Conservation (phyloP, 495 filamentous ascomycete genomes). For the Jackrogersella multiformis region DNA sequence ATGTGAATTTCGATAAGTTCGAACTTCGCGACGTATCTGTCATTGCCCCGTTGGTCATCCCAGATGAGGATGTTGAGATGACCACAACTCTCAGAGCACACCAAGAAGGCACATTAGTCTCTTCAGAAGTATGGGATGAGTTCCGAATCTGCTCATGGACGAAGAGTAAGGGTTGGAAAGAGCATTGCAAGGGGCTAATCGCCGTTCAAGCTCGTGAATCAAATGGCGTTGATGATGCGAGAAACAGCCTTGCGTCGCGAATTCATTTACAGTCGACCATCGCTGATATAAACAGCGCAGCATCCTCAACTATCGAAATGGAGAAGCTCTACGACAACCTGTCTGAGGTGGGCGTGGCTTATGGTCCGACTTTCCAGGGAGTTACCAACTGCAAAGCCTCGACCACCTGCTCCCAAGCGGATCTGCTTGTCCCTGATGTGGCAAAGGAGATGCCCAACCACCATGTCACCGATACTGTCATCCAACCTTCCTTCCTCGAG, state of each 20-base stretch:
- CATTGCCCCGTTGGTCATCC: conserved; percentile 56
- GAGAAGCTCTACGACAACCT: conserved; percentile 52
- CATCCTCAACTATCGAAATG: conserved; percentile 38
- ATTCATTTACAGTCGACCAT: conserved; percentile 43
- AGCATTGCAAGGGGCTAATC: conserved; percentile 58
- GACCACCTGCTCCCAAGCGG: conserved; percentile 52
- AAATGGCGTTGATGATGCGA: conserved; percentile 50
- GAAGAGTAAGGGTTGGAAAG: conserved; percentile 55
- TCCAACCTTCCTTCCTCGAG: conserved; percentile 65
- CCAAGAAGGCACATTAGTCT: conserved; percentile 47
- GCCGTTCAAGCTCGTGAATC: conserved; percentile 45
- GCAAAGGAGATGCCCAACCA: conserved; percentile 61
- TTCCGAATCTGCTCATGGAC: conserved; percentile 59
- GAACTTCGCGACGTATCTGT: conserved; percentile 56
- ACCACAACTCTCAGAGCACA: conserved; percentile 54
- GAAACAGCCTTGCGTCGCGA: conserved; percentile 42
- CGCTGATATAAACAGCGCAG: conserved; percentile 35
- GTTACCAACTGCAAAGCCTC: conserved; percentile 53
- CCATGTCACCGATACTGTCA: conserved; percentile 53
- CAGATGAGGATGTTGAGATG: conserved; percentile 58
- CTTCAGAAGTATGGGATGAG: conserved; percentile 56
- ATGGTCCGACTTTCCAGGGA: conserved; percentile 58
- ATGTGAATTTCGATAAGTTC: conserved; percentile 50
- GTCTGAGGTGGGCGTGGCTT: conserved; percentile 52
- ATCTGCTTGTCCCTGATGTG: conserved; percentile 59